Conservation (phyloP, 768 basidiomycete genomes). For the Mrakia hoshinonis region DNA sequence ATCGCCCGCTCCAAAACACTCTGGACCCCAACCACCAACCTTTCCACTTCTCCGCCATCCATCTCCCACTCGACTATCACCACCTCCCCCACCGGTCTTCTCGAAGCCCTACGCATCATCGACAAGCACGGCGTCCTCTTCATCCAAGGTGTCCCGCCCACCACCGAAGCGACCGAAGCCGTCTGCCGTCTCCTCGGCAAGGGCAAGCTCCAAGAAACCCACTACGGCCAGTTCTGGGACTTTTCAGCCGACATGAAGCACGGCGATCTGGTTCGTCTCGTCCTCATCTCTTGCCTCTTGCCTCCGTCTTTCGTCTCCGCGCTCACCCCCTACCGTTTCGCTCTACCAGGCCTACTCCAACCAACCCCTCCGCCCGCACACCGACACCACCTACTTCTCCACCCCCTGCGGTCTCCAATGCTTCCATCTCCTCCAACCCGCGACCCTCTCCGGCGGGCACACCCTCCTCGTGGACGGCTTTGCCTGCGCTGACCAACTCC, state of each 20-base stretch:
- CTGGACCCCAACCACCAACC: slow-evolving; percentile 1
- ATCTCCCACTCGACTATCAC: background rate
- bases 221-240: slow-evolving; percentile 91
- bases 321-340: background rate
- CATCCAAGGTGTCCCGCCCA: slow-evolving; percentile 67
- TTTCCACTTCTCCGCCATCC: background rate
- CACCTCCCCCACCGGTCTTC: background rate
- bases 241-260: slow-evolving; percentile 87
- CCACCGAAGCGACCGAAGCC: slow-evolving; percentile 73
- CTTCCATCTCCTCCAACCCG: slow-evolving; percentile 75
- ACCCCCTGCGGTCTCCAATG: slow-evolving; percentile 93
- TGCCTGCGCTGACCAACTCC: slow-evolving; percentile 73
- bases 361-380: slow-evolving; percentile 75
- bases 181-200: slow-evolving; percentile 66
- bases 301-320: background rate
- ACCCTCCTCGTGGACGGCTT: slow-evolving; percentile 95
- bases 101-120: background rate
- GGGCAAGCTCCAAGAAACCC: slow-evolving; percentile 42
- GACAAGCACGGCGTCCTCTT: slow-evolving; percentile 42
- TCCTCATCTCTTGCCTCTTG: background rate
- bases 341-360: slow-evolving; percentile 66
- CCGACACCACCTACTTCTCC: slow-evolving; percentile 67
- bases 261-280: slow-evolving; percentile 57
- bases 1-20: background rate
- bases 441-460: slow-evolving; percentile 61